Conservation (phyloP, 495 filamentous ascomycete species). For the Aspergillus hancockii region DNA sequence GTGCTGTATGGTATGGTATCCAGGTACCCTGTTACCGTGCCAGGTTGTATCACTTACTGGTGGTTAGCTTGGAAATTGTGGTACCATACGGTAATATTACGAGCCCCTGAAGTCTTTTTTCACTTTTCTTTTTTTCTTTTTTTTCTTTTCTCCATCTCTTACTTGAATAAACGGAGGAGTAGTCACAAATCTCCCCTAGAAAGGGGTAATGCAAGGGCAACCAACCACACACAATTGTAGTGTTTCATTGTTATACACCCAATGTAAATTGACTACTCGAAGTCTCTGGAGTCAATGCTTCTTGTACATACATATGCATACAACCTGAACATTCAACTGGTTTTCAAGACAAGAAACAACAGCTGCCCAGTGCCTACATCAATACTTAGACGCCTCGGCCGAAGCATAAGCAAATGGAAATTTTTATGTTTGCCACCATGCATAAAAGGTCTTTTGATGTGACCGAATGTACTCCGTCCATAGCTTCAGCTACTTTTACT, state of each 20-base stretch:
- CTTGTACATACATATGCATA: too few relatives aligned
- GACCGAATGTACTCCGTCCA: neutral
- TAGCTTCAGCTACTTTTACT: neutral
- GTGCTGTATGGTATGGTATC: constrained; percentile 1
- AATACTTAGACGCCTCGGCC: too few relatives aligned
- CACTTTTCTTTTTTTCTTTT: constrained; percentile 9
- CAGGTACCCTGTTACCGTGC: neutral
- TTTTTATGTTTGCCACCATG: neutral
- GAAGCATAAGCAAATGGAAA: too few relatives aligned
- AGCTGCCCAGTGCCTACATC: too few relatives aligned
- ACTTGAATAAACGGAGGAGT: too few relatives aligned
- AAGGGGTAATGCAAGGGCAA: constrained; percentile 19
- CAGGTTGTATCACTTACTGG: neutral
- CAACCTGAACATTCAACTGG: too few relatives aligned
- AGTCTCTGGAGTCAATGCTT: too few relatives aligned
- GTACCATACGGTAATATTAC: constrained; percentile 11
- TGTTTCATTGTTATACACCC: too few relatives aligned
- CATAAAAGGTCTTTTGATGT: too few relatives aligned
- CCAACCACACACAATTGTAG: neutral
- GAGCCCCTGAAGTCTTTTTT: constrained; percentile 11
- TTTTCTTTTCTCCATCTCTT: constrained; percentile 2
- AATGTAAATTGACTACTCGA: too few relatives aligned
- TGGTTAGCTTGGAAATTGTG: neutral
- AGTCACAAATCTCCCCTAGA: constrained; percentile 5
- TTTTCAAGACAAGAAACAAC: too few relatives aligned